Base-by-base conservation (phyloP, 2,329 filamentous ascomycete genomes). In the Sporothrix schenckii region DNA sequence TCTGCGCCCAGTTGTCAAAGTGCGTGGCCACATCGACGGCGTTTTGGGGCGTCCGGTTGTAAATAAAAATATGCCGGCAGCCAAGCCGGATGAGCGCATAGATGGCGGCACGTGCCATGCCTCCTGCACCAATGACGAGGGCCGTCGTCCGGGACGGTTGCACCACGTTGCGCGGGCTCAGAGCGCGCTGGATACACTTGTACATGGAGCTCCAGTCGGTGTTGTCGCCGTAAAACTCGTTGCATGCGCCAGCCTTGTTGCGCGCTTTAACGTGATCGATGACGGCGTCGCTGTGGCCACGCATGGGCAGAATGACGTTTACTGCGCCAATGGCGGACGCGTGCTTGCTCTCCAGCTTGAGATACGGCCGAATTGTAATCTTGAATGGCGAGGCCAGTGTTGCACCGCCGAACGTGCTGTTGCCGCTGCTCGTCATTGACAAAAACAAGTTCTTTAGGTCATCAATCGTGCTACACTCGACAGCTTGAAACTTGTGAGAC, bases 21-120 rank as follows among this genome's bases (percentile, higher is more conserved):
- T 93, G 90, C 1, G 80, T 78, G 1, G 90, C 89, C 0, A 93
- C 85, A 21, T 82, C 83, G 66, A 87, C 81, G 0, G 90, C 90
- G 66, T 87, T 88, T 30, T 82, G 80, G 19, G 82, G 75, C 0
- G 90, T 92, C 34, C 91, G 84, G 75, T 93, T 93, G 77, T 86
- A 88, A 52, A 93, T 84, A 74, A 92, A 91, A 27, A 93, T 89
- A 72, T 90, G 89, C 44, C 88, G 86, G 70, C 91, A 92, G 9
- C 91, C 91, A 3, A 93, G 82, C 74, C 90, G 89, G 41, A 92
- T 84, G 78, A 93, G 84, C 3, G 91, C 89, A 75, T 93, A 93
- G 39, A 92, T 86, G 21, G 90, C 89, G 3, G 91, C 89, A 71
- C 91, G 84, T 6, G 90, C 91, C 89, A 92, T 92, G 30, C 91